Evolutionary conservation across 2,329 filamentous ascomycete genomes (phyloP).

Genomic region (Ilyonectria mors-panacis): DNA sequence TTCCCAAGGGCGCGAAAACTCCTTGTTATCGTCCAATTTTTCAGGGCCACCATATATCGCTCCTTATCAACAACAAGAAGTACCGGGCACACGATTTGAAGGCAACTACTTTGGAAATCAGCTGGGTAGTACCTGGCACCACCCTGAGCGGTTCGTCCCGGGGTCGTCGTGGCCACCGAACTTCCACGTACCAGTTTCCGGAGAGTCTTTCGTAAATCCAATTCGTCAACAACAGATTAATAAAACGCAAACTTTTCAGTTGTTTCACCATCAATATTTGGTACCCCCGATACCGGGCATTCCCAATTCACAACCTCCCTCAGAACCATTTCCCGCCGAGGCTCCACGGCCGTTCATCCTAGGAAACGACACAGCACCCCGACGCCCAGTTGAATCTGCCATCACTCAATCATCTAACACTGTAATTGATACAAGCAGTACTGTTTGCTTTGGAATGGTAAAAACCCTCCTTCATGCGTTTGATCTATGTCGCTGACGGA

Average conservation of each 20-base stretch:
- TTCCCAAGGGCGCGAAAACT: background rate
- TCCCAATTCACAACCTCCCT: background rate
- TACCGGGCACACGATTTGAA: background rate
- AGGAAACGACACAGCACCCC: background rate
- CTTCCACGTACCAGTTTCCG: background rate
- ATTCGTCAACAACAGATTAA: background rate
- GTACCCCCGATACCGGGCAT: background rate
- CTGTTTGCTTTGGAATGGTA: conserved; percentile 37
- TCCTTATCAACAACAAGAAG: background rate
- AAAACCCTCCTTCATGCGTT: background rate
- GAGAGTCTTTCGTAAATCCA: no score
- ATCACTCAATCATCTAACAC: background rate
- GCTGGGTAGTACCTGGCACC: background rate
- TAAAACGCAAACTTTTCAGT: background rate
- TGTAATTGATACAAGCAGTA: background rate
- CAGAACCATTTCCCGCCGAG: background rate
- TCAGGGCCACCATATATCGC: background rate
- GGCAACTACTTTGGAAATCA: background rate
- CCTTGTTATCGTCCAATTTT: background rate
- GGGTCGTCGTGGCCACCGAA: background rate
- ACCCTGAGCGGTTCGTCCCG: background rate
- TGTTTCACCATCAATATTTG: background rate
- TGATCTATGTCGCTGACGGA: background rate
- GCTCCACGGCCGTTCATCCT: background rate
- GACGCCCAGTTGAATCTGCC: background rate